Conservation (phyloP, 352 stramenopile genomes). For the Globisporangium parvum region DNA sequence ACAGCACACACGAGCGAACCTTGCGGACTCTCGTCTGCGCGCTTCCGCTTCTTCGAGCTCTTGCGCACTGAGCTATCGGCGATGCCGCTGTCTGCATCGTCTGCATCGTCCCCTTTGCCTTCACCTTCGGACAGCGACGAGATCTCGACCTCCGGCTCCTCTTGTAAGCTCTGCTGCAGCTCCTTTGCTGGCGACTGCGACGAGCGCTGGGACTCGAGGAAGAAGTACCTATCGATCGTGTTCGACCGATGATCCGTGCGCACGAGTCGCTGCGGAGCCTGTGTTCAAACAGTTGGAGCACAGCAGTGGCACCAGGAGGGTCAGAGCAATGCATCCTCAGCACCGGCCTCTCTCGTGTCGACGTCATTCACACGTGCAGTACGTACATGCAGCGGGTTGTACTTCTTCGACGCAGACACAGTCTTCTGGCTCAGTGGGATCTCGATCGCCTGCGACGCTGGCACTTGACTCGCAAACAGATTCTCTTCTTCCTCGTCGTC, state of each 20-base stretch:
- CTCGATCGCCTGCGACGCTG: slow-evolving; percentile 35
- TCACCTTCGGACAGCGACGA: slow-evolving; percentile 7
- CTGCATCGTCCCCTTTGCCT: neutral
- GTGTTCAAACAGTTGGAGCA: neutral
- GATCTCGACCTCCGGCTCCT: slow-evolving; percentile 2
- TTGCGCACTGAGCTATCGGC: no score
- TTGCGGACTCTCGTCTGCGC: slow-evolving; percentile 1
- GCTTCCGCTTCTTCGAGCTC: neutral
- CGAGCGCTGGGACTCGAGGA: slow-evolving; percentile 71
- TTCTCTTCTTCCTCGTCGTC: slow-evolving; percentile 8
- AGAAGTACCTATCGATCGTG: slow-evolving; percentile 86
- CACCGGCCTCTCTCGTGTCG: neutral
- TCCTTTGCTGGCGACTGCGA: slow-evolving; percentile 13
- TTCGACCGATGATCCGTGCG: slow-evolving; percentile 78
- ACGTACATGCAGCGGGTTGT: slow-evolving; percentile 53
- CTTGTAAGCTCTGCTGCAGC: slow-evolving; percentile 11
- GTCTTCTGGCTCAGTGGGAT: slow-evolving; percentile 52
- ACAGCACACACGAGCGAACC: slow-evolving; percentile 7
- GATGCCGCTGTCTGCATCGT: no score
- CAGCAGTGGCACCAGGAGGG: neutral
- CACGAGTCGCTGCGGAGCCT: slow-evolving; percentile 78
- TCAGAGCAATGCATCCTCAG: neutral
- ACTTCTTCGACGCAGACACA: slow-evolving; percentile 57
- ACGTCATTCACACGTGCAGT: neutral
- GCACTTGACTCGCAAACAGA: slow-evolving; percentile 4